phyloP scores from a whole-genome alignment of 495 filamentous ascomycete species.

The Chaetomidium leptoderma region DNA sequence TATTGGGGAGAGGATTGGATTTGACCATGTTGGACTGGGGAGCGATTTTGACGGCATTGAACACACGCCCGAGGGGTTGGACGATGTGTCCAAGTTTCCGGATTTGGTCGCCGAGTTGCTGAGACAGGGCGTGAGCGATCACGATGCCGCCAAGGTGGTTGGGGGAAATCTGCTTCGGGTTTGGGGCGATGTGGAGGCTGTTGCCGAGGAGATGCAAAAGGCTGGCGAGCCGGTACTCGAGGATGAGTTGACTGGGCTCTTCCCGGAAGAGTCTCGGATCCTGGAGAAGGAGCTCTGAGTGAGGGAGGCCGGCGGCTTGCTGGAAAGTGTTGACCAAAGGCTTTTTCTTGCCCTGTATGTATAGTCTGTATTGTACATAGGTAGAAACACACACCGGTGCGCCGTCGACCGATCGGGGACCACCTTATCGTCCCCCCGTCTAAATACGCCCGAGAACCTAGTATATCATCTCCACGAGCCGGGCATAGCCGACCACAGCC shows the following conservation, averaged over 20 bases:
- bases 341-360: not conserved
- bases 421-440: not conserved
- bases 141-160: constrained; percentile 61
- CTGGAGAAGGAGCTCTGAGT: not conserved
- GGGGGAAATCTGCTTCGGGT: constrained; percentile 74
- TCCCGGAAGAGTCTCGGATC: not conserved
- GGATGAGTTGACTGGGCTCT: constrained; percentile 45
- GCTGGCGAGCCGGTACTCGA: constrained; percentile 58
- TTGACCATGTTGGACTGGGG: constrained; percentile 69
- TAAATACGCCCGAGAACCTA: not conserved
- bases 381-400: not conserved
- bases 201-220: constrained; percentile 57
- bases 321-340: not conserved
- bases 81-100: constrained; percentile 82
- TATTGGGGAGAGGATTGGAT: constrained; percentile 66
- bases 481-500: not conserved
- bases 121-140: constrained; percentile 60
- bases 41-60: constrained; percentile 70
- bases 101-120: constrained; percentile 72
- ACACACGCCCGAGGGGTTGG: constrained; percentile 55
- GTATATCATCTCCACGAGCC: not conserved
- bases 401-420: not conserved
- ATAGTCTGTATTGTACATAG: constrained; percentile 7
- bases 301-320: not conserved
- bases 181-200: constrained; percentile 66